Percentiles rank a stretch among this genome's conserved stretches.
Conservation (phyloP, 148 eudicot genomes). For the Rhododendron molle region DNA sequence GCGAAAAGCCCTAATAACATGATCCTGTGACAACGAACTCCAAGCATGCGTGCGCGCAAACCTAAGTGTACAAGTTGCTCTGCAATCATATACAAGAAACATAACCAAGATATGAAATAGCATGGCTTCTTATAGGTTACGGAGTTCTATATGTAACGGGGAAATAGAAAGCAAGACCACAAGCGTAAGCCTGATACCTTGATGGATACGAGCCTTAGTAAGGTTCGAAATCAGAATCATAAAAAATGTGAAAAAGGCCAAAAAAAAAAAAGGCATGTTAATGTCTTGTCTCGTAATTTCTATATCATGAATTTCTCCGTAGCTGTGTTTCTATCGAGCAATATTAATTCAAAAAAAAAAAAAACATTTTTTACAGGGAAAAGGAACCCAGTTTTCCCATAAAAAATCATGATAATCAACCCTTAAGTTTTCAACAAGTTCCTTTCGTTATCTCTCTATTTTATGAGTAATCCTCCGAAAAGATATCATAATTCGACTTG, state of each 20-base stretch:
- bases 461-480: background rate
- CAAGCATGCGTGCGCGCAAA: background rate
- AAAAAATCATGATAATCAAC: background rate
- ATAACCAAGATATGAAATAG: background rate
- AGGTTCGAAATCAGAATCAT: background rate
- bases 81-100: background rate
- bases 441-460: background rate
- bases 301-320: background rate
- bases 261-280: background rate
- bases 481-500: background rate
- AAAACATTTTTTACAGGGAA: background rate
- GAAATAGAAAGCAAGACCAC: background rate
- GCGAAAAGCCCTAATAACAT: background rate
- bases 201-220: slow-evolving; percentile 16
- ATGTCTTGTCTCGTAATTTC: background rate
- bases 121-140: background rate
- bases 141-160: background rate
- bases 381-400: background rate
- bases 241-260: background rate
- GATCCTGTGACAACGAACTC: background rate
- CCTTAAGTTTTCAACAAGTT: background rate
- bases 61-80: background rate
- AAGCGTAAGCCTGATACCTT: slow-evolving; percentile 26
- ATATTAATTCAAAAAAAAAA: background rate
- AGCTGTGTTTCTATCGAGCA: background rate